phyloP scores from a whole-genome alignment of 352 stramenopile genomes.

The Phytopythium chamaehyphon region DNA sequence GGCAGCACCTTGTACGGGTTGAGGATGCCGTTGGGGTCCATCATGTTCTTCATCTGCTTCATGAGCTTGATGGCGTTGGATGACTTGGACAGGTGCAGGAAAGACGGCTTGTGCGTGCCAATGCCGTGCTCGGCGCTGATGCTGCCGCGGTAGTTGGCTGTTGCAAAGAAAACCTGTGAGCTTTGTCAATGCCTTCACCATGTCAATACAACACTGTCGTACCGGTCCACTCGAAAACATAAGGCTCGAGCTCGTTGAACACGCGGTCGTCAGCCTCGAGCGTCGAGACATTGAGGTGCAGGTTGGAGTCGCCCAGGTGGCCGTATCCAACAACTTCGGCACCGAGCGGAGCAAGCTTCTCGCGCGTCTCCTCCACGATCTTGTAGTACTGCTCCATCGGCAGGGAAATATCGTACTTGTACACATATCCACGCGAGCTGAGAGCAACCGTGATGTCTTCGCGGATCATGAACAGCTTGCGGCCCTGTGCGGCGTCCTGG shows the following conservation, averaged over 20 bases:
- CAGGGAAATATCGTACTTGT: slow-evolving; percentile 98
- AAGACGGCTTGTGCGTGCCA: slow-evolving; percentile 92
- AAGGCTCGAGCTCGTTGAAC: slow-evolving; percentile 62
- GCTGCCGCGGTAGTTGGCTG: slow-evolving; percentile 82
- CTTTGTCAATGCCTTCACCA: too few relatives aligned
- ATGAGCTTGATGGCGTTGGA: slow-evolving; percentile 86
- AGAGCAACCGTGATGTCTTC: slow-evolving; percentile 93
- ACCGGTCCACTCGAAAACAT: slow-evolving; percentile 84
- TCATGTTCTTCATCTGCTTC: slow-evolving; percentile 90
- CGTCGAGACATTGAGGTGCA: slow-evolving; percentile 95
- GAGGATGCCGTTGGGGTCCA: slow-evolving; percentile 95
- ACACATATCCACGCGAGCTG: slow-evolving; percentile 85
- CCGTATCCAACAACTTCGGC: slow-evolving; percentile 87
- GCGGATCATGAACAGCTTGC: slow-evolving; percentile 93
- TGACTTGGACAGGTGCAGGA: slow-evolving; percentile 85
- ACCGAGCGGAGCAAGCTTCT: slow-evolving; percentile 36
- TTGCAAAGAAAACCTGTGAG: background rate
- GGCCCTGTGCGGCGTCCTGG: slow-evolving; percentile 88
- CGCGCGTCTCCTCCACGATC: slow-evolving; percentile 80
- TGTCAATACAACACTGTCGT: slow-evolving; percentile 9
- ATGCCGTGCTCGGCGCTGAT: slow-evolving; percentile 98
- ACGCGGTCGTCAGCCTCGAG: slow-evolving; percentile 62
- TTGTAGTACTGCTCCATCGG: slow-evolving; percentile 90
- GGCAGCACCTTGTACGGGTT: slow-evolving; percentile 95
- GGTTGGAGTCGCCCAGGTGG: slow-evolving; percentile 95